These are phyloP conservation scores for Monilinia fructigena DNA, from an alignment of 2,329 filamentous ascomycete species.

Conservation along the genomic window DNA sequence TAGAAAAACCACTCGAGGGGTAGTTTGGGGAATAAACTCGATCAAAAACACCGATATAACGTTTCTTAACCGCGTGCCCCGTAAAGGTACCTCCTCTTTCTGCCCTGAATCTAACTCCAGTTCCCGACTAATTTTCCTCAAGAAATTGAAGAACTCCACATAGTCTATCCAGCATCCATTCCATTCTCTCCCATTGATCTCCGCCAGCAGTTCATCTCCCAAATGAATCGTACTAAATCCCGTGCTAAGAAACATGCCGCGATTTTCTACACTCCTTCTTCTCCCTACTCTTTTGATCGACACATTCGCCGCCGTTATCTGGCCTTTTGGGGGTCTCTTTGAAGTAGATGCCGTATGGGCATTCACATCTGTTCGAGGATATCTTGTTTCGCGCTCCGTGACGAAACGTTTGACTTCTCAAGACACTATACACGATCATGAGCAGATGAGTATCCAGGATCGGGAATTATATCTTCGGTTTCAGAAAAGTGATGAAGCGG, in stretches of 20 bases:
- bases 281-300: conserved; percentile 25
- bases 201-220: conserved; percentile 3
- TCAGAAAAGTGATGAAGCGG: neutral
- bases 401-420: neutral
- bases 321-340: conserved; percentile 40
- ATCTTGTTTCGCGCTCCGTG: conserved; percentile 14
- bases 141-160: conserved; percentile 17
- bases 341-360: conserved; percentile 40
- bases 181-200: neutral
- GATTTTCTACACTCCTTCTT: conserved; percentile 4
- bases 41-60: conserved; percentile 28
- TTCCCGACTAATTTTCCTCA: neutral
- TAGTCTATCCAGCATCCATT: neutral
- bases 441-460: neutral
- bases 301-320: conserved; percentile 34
- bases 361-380: conserved; percentile 34
- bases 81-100: conserved; percentile 19
- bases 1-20: conserved; percentile 24
- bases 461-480: conserved; percentile 7
- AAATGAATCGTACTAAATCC: neutral
- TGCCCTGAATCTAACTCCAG: neutral
- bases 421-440: neutral
- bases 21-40: conserved; percentile 23
- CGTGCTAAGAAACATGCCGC: conserved; percentile 7
- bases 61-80: conserved; percentile 24